A percentile compares a stretch with the other conserved stretches of the same genome.
phyloP scores from a whole-genome alignment of 192 early-diverging fungal genomes.

The Entophlyctis helioformis region DNA sequence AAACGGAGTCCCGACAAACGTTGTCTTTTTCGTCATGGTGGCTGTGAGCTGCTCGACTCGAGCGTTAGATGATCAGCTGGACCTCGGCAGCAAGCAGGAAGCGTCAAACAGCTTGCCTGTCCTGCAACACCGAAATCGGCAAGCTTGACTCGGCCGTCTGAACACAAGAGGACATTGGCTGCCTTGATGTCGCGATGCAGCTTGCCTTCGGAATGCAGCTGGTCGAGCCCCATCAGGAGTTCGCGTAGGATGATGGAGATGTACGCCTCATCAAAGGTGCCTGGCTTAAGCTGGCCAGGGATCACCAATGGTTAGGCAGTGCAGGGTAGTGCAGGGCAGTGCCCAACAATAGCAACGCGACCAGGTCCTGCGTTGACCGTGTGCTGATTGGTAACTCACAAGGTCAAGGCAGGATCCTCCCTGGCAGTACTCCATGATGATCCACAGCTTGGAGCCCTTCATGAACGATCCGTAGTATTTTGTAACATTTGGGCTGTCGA shows the following conservation, averaged over 20 bases:
- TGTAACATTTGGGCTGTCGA: constrained; percentile 81
- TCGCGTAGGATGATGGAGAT: constrained; percentile 90
- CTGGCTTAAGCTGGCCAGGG: constrained; percentile 66
- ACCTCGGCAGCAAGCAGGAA: no score
- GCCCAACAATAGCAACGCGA: neutral
- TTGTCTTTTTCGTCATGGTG: constrained; percentile 87
- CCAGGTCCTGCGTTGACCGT: no score
- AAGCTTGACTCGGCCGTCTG: constrained; percentile 78
- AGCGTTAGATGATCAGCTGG: no score
- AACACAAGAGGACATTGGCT: constrained; percentile 69
- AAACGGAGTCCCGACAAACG: constrained; percentile 93
- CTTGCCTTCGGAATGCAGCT: constrained; percentile 85
- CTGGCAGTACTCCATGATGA: constrained; percentile 95
- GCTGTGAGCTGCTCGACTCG: no score
- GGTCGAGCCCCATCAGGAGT: constrained; percentile 78
- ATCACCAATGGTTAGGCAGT: neutral
- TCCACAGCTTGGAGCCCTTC: constrained; percentile 84
- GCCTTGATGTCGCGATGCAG: constrained; percentile 84
- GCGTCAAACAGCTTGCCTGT: no score
- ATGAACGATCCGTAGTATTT: constrained; percentile 86
- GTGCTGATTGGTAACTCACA: no score
- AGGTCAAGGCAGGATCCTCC: constrained; percentile 93
- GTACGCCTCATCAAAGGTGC: constrained; percentile 69
- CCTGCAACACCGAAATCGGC: constrained; percentile 99
- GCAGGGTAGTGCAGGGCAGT: neutral